Conservation (phyloP, 2,329 filamentous ascomycete genomes). For the Fusarium euwallaceae region DNA sequence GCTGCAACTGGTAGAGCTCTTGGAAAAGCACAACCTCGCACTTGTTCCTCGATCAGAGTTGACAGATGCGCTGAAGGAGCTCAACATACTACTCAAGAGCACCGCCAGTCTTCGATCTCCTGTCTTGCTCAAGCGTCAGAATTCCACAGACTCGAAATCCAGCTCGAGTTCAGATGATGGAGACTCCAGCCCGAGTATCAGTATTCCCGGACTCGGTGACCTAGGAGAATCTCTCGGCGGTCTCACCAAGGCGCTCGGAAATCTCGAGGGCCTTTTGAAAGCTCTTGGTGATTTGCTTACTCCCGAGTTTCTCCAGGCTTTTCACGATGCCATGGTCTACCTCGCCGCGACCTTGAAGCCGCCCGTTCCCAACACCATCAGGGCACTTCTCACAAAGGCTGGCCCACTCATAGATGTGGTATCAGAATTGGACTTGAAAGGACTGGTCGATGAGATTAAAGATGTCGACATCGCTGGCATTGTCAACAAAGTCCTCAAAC, state of each 20-base stretch:
- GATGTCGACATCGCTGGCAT: constrained; percentile 50
- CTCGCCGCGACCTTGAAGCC: constrained; percentile 55
- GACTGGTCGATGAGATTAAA: constrained; percentile 49
- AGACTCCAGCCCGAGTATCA: neutral
- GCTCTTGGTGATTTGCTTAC: constrained; percentile 51
- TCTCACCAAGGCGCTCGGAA: constrained; percentile 42
- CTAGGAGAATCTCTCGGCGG: constrained; percentile 28
- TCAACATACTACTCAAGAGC: constrained; percentile 56
- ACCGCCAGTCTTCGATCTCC: constrained; percentile 25
- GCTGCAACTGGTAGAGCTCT: constrained; percentile 55
- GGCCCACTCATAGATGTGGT: constrained; percentile 49
- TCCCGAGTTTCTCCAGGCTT: constrained; percentile 55
- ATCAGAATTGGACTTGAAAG: constrained; percentile 51
- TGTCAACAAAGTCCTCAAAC: constrained; percentile 47
- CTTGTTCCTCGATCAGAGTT: constrained; percentile 61
- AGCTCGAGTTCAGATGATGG: constrained; percentile 9
- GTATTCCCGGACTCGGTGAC: constrained; percentile 37
- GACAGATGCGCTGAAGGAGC: constrained; percentile 59
- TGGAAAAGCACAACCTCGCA: constrained; percentile 60
- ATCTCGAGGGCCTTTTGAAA: constrained; percentile 43
- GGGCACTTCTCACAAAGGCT: constrained; percentile 45
- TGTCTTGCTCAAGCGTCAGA: constrained; percentile 31
- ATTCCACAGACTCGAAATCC: constrained; percentile 21
- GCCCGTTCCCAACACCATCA: constrained; percentile 51
- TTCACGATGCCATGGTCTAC: constrained; percentile 58